Evolutionary conservation across 2,329 filamentous ascomycete genomes (phyloP).

Genomic region (Rosellinia necatrix): DNA sequence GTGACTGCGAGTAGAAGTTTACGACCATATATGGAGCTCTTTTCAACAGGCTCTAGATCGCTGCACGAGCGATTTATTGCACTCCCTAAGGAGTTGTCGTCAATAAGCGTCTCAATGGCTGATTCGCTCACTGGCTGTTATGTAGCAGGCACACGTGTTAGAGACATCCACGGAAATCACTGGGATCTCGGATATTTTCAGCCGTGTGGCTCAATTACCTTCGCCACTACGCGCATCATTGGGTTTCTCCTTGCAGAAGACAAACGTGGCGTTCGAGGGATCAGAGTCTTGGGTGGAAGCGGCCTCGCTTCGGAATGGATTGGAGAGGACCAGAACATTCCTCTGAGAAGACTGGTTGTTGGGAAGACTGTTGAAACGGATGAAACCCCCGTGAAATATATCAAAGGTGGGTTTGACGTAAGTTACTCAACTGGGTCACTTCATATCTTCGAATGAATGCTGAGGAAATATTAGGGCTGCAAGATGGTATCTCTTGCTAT

Average conservation of each 20-base stretch:
- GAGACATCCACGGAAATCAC: too few relatives aligned
- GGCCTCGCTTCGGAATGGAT: constrained; percentile 1
- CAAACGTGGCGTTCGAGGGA: constrained; percentile 7
- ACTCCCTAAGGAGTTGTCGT: background rate
- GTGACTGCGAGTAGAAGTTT: constrained; percentile 3
- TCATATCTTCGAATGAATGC: too few relatives aligned
- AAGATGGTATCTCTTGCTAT: too few relatives aligned
- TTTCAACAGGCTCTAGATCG: background rate
- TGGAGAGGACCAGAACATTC: constrained; percentile 3
- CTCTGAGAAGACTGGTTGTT: too few relatives aligned
- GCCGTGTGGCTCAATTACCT: background rate
- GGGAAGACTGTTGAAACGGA: too few relatives aligned
- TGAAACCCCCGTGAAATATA: too few relatives aligned
- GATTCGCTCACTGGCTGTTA: background rate
- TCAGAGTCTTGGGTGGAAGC: constrained; percentile 1
- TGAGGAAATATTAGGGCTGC: too few relatives aligned
- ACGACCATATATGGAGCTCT: background rate
- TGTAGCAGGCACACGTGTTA: background rate
- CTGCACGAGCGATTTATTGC: constrained; percentile 1
- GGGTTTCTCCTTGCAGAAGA: constrained; percentile 8
- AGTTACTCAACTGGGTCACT: too few relatives aligned
- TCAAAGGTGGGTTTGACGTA: too few relatives aligned
- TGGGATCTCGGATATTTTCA: too few relatives aligned
- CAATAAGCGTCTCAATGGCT: constrained; percentile 5
- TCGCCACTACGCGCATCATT: constrained; percentile 1